Conservation (phyloP, 1,284 basidiomycete genomes). For the Ganoderma resinaceum region DNA sequence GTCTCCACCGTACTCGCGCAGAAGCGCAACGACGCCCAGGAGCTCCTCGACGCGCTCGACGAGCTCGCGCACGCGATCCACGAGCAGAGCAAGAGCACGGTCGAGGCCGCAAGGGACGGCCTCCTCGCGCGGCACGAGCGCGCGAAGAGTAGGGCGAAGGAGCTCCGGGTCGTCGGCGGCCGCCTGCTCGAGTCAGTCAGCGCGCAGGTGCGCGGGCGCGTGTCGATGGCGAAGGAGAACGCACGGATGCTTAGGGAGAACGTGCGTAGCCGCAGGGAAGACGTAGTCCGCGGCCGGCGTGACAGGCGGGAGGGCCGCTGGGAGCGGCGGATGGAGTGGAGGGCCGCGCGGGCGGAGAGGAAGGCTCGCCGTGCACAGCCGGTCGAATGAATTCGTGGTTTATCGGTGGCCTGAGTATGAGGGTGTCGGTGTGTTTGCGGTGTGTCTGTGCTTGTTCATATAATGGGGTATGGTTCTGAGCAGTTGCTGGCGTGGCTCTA, state of each 20-base stretch:
- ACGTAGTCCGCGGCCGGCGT: constrained; percentile 11
- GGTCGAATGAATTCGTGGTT: constrained; percentile 5
- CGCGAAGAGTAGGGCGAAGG: constrained; percentile 63
- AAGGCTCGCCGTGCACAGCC: constrained; percentile 22
- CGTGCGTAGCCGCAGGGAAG: constrained; percentile 32
- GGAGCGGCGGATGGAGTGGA: constrained; percentile 20
- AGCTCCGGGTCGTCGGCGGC: constrained; percentile 55
- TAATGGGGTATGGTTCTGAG: neutral
- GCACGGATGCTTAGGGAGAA: constrained; percentile 50
- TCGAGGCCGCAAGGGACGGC: constrained; percentile 52
- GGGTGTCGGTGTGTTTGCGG: neutral
- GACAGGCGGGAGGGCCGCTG: constrained; percentile 21
- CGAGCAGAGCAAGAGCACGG: constrained; percentile 49
- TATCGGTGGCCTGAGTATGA: neutral
- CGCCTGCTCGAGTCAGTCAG: constrained; percentile 45
- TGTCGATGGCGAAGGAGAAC: constrained; percentile 53
- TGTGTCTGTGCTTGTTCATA: neutral
- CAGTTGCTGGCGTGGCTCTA: neutral
- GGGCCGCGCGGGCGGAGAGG: constrained; percentile 17
- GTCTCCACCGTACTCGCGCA: constrained; percentile 50
- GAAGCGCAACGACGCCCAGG: constrained; percentile 58
- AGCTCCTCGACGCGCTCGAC: constrained; percentile 68
- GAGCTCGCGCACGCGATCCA: constrained; percentile 59
- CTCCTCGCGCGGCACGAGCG: constrained; percentile 59
- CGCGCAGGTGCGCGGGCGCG: constrained; percentile 43